A percentile compares a stretch with the other conserved stretches of the same genome.
These are phyloP conservation scores for Penicillium arizonense DNA, from an alignment of 495 filamentous ascomycete genomes.

Conservation along the genomic window DNA sequence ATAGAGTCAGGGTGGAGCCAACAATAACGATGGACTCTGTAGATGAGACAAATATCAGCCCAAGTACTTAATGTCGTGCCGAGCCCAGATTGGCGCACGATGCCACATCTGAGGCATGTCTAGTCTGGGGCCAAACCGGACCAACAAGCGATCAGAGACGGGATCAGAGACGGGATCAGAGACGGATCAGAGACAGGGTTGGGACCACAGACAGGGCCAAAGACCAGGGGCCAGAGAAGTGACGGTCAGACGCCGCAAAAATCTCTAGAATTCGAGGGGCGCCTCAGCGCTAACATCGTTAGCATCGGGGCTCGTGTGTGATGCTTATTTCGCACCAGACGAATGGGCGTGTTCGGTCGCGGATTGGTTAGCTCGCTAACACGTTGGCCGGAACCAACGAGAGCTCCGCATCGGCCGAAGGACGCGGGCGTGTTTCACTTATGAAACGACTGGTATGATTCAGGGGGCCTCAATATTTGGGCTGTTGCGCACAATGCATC, in stretches of 20 bases:
- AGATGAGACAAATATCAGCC: conserved; percentile 28
- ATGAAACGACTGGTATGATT: conserved; percentile 15
- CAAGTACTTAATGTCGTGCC: neutral
- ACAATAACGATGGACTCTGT: conserved; percentile 17
- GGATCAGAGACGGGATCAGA: neutral
- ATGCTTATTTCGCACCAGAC: conserved; percentile 33
- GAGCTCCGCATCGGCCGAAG: conserved; percentile 3
- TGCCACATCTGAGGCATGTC: neutral
- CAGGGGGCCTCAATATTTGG: conserved; percentile 2
- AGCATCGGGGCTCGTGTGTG: conserved; percentile 7
- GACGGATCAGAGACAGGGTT: neutral
- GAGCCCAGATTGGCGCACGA: conserved; percentile 1
- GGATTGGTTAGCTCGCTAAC: conserved; percentile 23
- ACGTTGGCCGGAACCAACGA: conserved; percentile 15
- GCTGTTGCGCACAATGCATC: neutral
- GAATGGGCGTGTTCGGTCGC: conserved; percentile 27
- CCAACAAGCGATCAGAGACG: conserved; percentile 5
- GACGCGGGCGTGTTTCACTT: conserved; percentile 30
- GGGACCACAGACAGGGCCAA: neutral
- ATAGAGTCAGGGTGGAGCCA: conserved; percentile 19
- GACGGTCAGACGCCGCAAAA: neutral
- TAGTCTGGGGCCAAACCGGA: conserved; percentile 1
- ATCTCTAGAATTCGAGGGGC: conserved; percentile 4
- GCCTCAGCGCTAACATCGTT: conserved; percentile 9
- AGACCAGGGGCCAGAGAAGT: no score